These are phyloP conservation scores for Curvularia sp. DNA, from an alignment of 2,329 filamentous ascomycete species.

Conservation along the genomic window DNA sequence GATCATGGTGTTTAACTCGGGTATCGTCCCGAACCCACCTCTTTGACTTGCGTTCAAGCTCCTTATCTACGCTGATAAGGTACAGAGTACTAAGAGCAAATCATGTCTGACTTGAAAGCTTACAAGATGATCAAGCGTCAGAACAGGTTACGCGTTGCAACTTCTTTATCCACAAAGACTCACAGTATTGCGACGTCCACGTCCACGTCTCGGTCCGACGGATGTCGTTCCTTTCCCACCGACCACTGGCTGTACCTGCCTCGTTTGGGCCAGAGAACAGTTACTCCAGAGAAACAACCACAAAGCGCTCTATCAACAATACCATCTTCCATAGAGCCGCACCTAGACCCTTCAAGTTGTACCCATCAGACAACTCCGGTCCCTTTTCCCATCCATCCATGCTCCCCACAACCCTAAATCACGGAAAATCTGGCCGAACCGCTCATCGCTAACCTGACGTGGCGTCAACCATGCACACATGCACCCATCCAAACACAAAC, in stretches of 20 bases:
- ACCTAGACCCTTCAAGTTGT: not conserved
- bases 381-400: not conserved
- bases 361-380: not conserved
- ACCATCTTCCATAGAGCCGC: not conserved
- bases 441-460: not conserved
- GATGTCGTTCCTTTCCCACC: not conserved
- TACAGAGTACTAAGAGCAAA: not conserved
- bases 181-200: not conserved
- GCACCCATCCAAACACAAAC: not conserved
- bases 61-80: not conserved
- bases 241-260: not conserved
- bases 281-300: not conserved
- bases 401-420: not conserved
- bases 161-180: not conserved
- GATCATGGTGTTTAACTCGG: not conserved
- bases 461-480: not conserved
- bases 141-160: not conserved
- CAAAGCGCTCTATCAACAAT: not conserved
- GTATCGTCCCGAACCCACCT: not conserved
- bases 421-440: constrained; percentile 2
- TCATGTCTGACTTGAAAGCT: not conserved
- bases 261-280: not conserved
- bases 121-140: not conserved
- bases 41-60: not conserved
- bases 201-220: constrained; percentile 1